Evolutionary conservation across 148 eudicot species (phyloP).

Genomic region (Vaccinium vitisidaea): DNA sequence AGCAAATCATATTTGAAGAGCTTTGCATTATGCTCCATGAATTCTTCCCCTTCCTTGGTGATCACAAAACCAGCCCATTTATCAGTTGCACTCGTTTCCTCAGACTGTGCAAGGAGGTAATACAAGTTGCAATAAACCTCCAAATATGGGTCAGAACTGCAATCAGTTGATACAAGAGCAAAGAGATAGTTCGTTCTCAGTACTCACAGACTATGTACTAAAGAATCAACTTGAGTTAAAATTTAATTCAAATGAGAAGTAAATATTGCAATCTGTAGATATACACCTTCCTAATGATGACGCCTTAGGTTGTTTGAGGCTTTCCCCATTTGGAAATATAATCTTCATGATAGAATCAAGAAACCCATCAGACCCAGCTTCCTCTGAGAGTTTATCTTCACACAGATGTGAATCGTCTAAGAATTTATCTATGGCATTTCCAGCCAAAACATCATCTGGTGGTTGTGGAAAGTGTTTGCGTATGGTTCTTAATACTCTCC

Average conservation of each 20-base stretch:
- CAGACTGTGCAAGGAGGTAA: conserved; percentile 83
- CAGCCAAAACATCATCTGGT: conserved; percentile 68
- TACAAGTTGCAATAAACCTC: conserved; percentile 92
- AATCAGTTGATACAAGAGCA: conserved; percentile 22
- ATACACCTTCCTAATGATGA: conserved; percentile 52
- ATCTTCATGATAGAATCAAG: conserved; percentile 53
- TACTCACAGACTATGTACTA: background rate
- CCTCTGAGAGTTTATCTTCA: conserved; percentile 91
- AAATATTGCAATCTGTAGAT: conserved; percentile 14
- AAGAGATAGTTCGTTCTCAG: conserved; percentile 1
- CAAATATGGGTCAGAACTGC: conserved; percentile 87
- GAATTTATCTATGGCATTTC: conserved; percentile 82
- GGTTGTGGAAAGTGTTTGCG: conserved; percentile 96
- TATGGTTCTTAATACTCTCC: conserved; percentile 92
- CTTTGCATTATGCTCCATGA: conserved; percentile 81
- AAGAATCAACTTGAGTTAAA: conserved; percentile 2
- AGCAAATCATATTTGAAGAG: conserved; percentile 90
- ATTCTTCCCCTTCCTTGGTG: conserved; percentile 96
- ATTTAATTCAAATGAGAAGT: conserved; percentile 6
- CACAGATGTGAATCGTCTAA: conserved; percentile 73
- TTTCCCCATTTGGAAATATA: conserved; percentile 54
- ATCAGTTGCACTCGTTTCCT: conserved; percentile 91
- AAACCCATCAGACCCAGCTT: conserved; percentile 76
- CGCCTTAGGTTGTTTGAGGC: conserved; percentile 44
- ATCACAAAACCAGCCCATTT: conserved; percentile 98